Conservation (phyloP, 306 rosid genomes). For the Castanea crenata region DNA sequence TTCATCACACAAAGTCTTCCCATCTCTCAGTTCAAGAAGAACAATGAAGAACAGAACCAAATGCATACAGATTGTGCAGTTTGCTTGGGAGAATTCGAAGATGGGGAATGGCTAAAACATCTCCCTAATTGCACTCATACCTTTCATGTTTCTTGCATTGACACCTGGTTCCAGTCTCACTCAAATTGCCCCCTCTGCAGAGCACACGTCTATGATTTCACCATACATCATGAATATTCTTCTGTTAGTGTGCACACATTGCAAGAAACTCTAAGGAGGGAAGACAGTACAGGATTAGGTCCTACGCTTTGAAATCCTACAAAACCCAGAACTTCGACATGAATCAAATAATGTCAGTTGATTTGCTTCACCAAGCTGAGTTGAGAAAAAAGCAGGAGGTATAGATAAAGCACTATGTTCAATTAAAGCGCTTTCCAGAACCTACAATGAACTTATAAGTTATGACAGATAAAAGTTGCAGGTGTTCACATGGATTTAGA, state of each 20-base stretch:
- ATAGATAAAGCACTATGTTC: too few relatives aligned
- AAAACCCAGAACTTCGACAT: neutral
- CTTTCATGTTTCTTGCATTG: slow-evolving; percentile 57
- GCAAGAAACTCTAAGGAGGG: slow-evolving; percentile 14
- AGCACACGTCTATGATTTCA: slow-evolving; percentile 16
- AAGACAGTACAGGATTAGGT: slow-evolving; percentile 23
- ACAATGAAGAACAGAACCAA: slow-evolving; percentile 15
- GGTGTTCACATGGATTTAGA: too few relatives aligned
- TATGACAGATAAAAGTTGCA: too few relatives aligned
- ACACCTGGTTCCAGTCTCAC: slow-evolving; percentile 43
- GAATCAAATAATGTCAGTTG: neutral
- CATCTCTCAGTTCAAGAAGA: slow-evolving; percentile 35
- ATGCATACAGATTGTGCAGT: slow-evolving; percentile 40
- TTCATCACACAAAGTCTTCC: slow-evolving; percentile 29
- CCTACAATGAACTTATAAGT: too few relatives aligned
- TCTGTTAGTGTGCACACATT: slow-evolving; percentile 3
- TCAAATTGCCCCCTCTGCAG: slow-evolving; percentile 61
- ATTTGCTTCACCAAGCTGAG: neutral
- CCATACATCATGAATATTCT: slow-evolving; percentile 5
- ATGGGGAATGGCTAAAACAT: slow-evolving; percentile 47
- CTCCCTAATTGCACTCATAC: slow-evolving; percentile 45
- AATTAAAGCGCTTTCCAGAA: too few relatives aligned
- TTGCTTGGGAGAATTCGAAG: slow-evolving; percentile 61
- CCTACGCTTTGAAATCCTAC: neutral
- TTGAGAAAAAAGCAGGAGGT: too few relatives aligned